Evolutionary conservation across 495 filamentous ascomycete genomes (phyloP).

Genomic region (Penicillium dipodomyicola): DNA sequence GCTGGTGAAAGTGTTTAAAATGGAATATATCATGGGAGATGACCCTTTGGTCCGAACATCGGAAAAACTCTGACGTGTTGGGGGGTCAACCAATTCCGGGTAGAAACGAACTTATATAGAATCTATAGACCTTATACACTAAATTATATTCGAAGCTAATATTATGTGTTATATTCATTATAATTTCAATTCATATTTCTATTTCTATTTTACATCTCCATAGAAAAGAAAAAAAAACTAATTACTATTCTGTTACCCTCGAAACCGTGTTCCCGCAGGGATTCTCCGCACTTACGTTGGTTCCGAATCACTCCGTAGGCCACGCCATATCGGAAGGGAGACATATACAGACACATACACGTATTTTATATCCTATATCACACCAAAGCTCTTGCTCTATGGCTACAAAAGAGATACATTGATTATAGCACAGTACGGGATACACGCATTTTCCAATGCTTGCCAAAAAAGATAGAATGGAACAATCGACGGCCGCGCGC

Average conservation of each 20-base stretch:
- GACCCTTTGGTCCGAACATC: constrained; percentile 22
- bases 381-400: constrained; percentile 33
- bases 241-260: not conserved
- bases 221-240: not conserved
- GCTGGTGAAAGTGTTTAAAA: not conserved
- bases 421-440: constrained; percentile 53
- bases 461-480: constrained; percentile 35
- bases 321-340: constrained; percentile 7
- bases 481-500: constrained; percentile 17
- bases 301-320: constrained; percentile 34
- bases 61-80: constrained; percentile 42
- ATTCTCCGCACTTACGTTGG: constrained; percentile 31
- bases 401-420: constrained; percentile 51
- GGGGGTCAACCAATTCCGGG: constrained; percentile 15
- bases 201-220: not conserved
- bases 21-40: constrained; percentile 19
- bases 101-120: not conserved
- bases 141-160: not conserved
- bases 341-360: not conserved
- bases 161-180: not conserved
- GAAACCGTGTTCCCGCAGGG: constrained; percentile 21
- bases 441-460: constrained; percentile 47
- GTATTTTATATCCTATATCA: constrained; percentile 10
- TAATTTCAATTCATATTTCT: not conserved
- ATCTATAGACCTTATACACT: not conserved